These are phyloP conservation scores for Chaetothyriales sp. DNA, from an alignment of 2,329 filamentous ascomycete species.

Conservation along the genomic window DNA sequence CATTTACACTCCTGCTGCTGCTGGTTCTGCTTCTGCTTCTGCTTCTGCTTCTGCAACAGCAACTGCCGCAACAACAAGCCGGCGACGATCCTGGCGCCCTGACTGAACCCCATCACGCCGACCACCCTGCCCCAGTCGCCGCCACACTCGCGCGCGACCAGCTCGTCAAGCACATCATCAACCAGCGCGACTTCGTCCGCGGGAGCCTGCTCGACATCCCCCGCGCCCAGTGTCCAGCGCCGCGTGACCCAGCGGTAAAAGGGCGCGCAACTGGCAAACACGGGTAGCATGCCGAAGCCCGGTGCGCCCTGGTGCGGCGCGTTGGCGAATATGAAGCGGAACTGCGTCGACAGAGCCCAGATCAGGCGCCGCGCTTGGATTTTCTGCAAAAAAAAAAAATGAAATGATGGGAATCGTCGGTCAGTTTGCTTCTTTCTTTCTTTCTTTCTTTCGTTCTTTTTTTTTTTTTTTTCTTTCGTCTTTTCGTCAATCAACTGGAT, in stretches of 20 bases:
- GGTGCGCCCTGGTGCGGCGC: slow-evolving; percentile 20
- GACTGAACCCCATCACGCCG: slow-evolving; percentile 24
- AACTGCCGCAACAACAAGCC: slow-evolving; percentile 19
- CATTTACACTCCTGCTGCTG: neutral
- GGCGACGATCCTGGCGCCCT: slow-evolving; percentile 20
- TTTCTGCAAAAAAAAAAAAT: slow-evolving; percentile 17
- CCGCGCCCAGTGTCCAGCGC: slow-evolving; percentile 7
- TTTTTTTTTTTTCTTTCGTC: too few relatives aligned
- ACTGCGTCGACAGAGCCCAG: slow-evolving; percentile 20
- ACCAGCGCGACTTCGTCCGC: slow-evolving; percentile 10
- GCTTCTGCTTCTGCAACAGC: slow-evolving; percentile 7
- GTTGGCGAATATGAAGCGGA: slow-evolving; percentile 25
- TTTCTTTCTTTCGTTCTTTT: too few relatives aligned
- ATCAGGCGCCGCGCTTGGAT: slow-evolving; percentile 24
- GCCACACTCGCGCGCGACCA: slow-evolving; percentile 14
- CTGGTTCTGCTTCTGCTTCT: neutral
- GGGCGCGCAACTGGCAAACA: slow-evolving; percentile 23
- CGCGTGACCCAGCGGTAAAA: slow-evolving; percentile 24
- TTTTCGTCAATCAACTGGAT: too few relatives aligned
- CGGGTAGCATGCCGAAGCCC: slow-evolving; percentile 25
- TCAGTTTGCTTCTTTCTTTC: too few relatives aligned
- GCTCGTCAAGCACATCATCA: slow-evolving; percentile 8
- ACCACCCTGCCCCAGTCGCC: slow-evolving; percentile 16
- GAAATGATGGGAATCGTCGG: too few relatives aligned
- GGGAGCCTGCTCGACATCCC: slow-evolving; percentile 11